Evolutionary conservation across 176 grass and related monocot genomes (phyloP).

Genomic region (Lolium rigidum): DNA sequence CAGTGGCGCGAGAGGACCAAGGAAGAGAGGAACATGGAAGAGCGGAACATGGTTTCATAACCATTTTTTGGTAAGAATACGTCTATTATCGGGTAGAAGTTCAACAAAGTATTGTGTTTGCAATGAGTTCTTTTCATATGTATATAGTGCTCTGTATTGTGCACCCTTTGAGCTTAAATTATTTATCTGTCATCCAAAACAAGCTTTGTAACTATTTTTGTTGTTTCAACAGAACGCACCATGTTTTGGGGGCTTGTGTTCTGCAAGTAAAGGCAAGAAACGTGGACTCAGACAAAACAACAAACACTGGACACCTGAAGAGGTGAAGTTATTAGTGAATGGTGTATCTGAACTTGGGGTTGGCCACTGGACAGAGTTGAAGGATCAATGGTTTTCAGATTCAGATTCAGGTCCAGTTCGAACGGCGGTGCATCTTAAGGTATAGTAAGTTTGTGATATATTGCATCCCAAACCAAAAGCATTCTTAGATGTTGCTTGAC

Average conservation of each 20-base stretch:
- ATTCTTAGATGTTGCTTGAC: neutral
- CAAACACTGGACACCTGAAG: slow-evolving; percentile 4
- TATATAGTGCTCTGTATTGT: neutral
- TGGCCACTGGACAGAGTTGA: neutral
- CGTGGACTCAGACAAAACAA: slow-evolving; percentile 12
- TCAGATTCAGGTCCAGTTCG: too few species aligned
- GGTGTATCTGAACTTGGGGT: neutral
- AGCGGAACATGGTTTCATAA: too few species aligned
- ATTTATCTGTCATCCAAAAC: neutral
- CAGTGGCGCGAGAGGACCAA: neutral
- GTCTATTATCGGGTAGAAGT: neutral
- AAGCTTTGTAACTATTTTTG: neutral
- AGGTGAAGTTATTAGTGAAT: slow-evolving; percentile 12
- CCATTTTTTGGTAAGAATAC: slow-evolving; percentile 2
- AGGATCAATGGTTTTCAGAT: neutral
- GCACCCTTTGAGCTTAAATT: slow-evolving; percentile 4
- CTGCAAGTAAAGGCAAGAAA: neutral
- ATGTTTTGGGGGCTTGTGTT: neutral
- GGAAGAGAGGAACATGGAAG: neutral
- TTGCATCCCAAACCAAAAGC: neutral
- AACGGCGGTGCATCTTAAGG: slow-evolving; percentile 45
- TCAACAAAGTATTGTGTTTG: neutral
- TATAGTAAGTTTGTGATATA: slow-evolving; percentile 19
- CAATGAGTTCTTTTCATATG: slow-evolving; percentile 13
- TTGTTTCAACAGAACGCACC: neutral